phyloP scores from a whole-genome alignment of 73 alveolate genomes.

The Paramecium sonneborni region DNA sequence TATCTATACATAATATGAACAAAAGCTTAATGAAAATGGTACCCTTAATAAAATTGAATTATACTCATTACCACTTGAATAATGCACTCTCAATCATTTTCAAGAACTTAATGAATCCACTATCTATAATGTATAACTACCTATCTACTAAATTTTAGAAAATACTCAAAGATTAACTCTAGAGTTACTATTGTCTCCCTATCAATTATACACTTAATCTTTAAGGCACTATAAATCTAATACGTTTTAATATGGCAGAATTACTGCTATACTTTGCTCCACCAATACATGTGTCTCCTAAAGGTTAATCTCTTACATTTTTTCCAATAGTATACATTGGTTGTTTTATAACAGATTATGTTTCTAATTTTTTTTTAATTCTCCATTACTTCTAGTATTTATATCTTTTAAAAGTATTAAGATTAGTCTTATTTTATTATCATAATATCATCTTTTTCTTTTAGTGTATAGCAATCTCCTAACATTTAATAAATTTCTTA shows the following conservation, averaged over 20 bases:
- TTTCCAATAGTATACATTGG: no score
- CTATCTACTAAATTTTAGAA: neutral
- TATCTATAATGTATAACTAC: neutral
- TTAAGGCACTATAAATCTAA: neutral
- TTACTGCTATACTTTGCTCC: neutral
- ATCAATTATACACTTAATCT: neutral
- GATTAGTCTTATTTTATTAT: no score
- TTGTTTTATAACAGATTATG: no score
- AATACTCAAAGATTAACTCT: neutral
- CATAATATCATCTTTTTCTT: no score
- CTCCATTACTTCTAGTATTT: no score
- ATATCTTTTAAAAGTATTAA: no score
- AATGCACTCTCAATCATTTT: neutral
- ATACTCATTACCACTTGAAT: neutral
- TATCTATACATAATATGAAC: neutral
- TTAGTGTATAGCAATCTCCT: no score
- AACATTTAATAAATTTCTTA: no score
- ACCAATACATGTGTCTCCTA: no score
- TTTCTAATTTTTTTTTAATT: no score
- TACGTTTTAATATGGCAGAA: neutral
- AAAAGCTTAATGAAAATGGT: neutral
- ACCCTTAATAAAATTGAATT: neutral
- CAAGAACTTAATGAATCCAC: neutral
- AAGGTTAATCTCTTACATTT: no score
- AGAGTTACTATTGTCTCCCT: neutral